Evolutionary conservation across 257 asterid species (phyloP), one percentile per base, ranked within the genome.

Genomic region (Rubia yunnanensis): DNA sequence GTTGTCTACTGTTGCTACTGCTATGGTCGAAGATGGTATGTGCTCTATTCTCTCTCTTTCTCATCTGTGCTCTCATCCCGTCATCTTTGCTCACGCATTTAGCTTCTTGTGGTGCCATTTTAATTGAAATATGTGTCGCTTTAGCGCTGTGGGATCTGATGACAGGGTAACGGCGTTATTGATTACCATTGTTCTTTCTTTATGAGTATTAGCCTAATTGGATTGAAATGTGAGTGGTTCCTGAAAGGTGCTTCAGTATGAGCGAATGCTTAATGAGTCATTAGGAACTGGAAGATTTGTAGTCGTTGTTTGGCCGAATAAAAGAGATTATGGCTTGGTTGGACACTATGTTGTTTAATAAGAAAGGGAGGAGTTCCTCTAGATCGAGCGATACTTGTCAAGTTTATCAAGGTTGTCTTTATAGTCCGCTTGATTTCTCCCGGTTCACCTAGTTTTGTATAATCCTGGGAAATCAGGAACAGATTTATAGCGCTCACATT

Each of bases 11-110:
- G 62, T 73, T 15, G 73, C 69, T 20, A 66, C 70, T 20, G 76
- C 67, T 11, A 69, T 17, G 23, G 69, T 78, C 55, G 77, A 81
- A 73, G 85, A 81, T 70, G 85, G 85, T 81, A 75, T 22, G 68
- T 41, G 17, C 36, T 53, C 72, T 71, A 39, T 48, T 14, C 23
- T 32, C 31, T 27, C 24, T 64, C 64, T 49, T 36, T 22, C 7
- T 70, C 34, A 30, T n/a, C n/a, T n/a, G 35, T 18, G 6, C 14
- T 13, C 35, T 44, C 65, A 54, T 27, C 31, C 49, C 48, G 13
- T 27, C 31, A n/a, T 1, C 22, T 64, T 20, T n/a, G 10, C 36
- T 36, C 20, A 20, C n/a, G 36, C 6, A 18, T 48, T 46, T 46
- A 46, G 53, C 53, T 46, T 11, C 36, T 56, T 11, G 1, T 36